A percentile compares a stretch with the other conserved stretches of the same genome.
Conservation (phyloP, 768 basidiomycete species). For the Ramaria sp. region DNA sequence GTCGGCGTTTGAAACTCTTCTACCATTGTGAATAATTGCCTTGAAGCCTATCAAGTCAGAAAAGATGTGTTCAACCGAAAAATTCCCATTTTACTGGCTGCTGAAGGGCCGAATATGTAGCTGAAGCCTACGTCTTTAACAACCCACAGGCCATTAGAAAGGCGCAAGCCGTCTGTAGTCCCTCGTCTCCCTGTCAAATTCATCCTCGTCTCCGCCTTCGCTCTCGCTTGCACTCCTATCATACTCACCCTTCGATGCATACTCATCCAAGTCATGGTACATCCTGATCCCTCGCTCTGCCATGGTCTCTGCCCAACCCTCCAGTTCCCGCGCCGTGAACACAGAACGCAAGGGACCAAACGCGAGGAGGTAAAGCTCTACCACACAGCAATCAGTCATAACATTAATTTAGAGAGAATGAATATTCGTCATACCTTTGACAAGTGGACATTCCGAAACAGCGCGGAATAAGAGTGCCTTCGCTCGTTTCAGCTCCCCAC, state of each 20-base stretch:
- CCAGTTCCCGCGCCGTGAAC: constrained; percentile 52
- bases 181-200: constrained; percentile 49
- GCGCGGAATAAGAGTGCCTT: constrained; percentile 69
- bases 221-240: constrained; percentile 18
- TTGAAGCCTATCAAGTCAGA: too few relatives aligned
- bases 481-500: constrained; percentile 45
- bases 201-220: constrained; percentile 28
- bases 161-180: constrained; percentile 55
- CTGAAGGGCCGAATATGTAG: too few relatives aligned
- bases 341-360: constrained; percentile 54
- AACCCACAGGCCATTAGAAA: constrained; percentile 41
- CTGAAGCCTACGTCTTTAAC: too few relatives aligned
- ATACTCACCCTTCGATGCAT: constrained; percentile 7
- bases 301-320: constrained; percentile 60
- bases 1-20: neutral
- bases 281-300: constrained; percentile 62
- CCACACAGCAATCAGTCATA: constrained; percentile 10
- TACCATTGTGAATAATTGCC: too few relatives aligned
- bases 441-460: constrained; percentile 61
- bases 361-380: constrained; percentile 70
- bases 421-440: constrained; percentile 45
- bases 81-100: too few relatives aligned
- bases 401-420: neutral
- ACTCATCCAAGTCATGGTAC: constrained; percentile 49
- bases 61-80: too few relatives aligned